Evolutionary conservation across 1,284 basidiomycete genomes (phyloP), one percentile per base, ranked within the genome.

Genomic region (Quambalaria eucalypti): DNA sequence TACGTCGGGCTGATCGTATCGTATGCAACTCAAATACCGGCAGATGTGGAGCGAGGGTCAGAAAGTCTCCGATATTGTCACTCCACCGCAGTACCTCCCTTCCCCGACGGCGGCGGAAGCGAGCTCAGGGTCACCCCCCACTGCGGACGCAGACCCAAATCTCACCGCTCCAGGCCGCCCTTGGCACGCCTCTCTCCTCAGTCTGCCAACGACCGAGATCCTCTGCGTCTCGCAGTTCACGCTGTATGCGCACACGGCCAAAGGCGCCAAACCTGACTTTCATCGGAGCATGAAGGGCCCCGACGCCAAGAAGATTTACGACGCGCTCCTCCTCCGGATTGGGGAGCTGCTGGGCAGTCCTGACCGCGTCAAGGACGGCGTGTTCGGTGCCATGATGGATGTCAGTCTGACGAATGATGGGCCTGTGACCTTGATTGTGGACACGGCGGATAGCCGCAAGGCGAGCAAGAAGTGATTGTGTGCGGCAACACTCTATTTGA

Each of bases 341-440:
- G 60, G 62, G 2, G 52, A 61, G 16, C 48, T 50, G 26, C 69
- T 70, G 30, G 36, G 51, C 23, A 48, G 46, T 7, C n/a, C n/a
- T n/a, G 60, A 62, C n/a, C 54, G 51, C n/a, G 63, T 71, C 58
- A 62, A 66, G 42, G 63, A 30, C 16, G 28, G 71, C 36, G 57
- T 56, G n/a, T 73, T 73, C 39, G 71, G 71, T 9, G 69, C 65
- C 30, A 71, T 73, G 71, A 73, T 73, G 71, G 69, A 73, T 47
- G 71, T 73, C 4, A 60, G 61, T 1, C 47, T 73, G 4, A 62
- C 64, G 0, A 73, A 73, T 31, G 69, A 71, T 44, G 71, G 42
- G 14, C 42, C 42, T 4, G 42, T 46, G 21, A 46, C 42, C 7
- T 21, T 46, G 21, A 46, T 46, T 46, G 25, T 46, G 21, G 42